phyloP scores from a whole-genome alignment of 345 rosid species.

The Rhizophora mangle region DNA sequence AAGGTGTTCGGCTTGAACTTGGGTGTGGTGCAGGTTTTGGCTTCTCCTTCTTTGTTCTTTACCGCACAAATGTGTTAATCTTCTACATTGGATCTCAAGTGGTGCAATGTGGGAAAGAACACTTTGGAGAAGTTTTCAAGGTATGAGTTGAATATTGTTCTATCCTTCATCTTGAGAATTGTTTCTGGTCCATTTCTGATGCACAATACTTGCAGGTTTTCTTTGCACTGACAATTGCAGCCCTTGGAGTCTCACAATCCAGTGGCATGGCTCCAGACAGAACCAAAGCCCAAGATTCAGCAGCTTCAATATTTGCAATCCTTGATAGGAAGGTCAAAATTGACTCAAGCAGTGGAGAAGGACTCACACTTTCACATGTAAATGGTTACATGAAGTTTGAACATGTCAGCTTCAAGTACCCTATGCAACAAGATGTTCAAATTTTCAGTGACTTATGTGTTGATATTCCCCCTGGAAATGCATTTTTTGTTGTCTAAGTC shows the following conservation, averaged over 20 bases:
- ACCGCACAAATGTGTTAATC: conserved; percentile 46
- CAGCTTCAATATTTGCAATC: conserved; percentile 72
- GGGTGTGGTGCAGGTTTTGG: conserved; percentile 55
- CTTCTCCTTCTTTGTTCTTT: conserved; percentile 44
- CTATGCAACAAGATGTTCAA: conserved; percentile 65
- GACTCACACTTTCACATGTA: conserved; percentile 44
- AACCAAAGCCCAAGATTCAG: conserved; percentile 69
- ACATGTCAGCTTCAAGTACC: conserved; percentile 72
- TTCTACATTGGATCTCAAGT: conserved; percentile 56
- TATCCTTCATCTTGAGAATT: not conserved
- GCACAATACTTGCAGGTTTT: conserved; percentile 32
- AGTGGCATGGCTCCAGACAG: conserved; percentile 68
- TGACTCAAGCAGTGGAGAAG: conserved; percentile 65
- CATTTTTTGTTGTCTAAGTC: not conserved
- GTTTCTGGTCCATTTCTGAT: not conserved
- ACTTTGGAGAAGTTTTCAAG: conserved; percentile 66
- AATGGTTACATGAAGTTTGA: conserved; percentile 56
- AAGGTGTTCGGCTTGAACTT: conserved; percentile 48
- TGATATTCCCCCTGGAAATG: conserved; percentile 78
- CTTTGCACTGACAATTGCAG: conserved; percentile 72
- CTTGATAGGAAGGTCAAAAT: conserved; percentile 66
- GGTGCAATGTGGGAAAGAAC: conserved; percentile 53
- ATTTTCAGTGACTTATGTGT: conserved; percentile 59
- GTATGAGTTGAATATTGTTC: conserved; percentile 23
- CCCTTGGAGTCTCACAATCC: conserved; percentile 77